These are phyloP conservation scores for Verticillium nonalfalfae DNA, from an alignment of 2,329 filamentous ascomycete species.

Conservation along the genomic window DNA sequence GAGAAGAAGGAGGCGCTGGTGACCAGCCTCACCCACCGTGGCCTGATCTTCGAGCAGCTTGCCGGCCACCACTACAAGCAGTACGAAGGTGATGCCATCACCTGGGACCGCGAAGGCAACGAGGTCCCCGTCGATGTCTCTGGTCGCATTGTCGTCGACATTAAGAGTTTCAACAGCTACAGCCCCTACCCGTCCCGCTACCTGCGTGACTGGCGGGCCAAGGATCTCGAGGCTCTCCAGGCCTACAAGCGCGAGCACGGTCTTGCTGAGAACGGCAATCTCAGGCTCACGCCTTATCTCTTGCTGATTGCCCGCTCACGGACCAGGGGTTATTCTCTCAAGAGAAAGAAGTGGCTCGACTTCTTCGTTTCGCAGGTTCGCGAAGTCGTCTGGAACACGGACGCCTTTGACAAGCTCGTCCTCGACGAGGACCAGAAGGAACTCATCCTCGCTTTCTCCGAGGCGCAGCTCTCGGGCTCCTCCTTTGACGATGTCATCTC, in stretches of 20 bases:
- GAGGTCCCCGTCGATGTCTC: slow-evolving; percentile 14
- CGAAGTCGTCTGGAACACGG: slow-evolving; percentile 39
- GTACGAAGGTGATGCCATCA: slow-evolving; percentile 32
- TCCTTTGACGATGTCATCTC: slow-evolving; percentile 47
- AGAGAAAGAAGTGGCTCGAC: slow-evolving; percentile 40
- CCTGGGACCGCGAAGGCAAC: slow-evolving; percentile 24
- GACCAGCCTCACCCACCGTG: slow-evolving; percentile 28
- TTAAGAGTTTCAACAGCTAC: slow-evolving; percentile 28
- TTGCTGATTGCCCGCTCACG: slow-evolving; percentile 22
- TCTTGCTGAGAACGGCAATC: slow-evolving; percentile 15
- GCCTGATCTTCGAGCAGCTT: slow-evolving; percentile 36
- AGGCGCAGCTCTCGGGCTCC: slow-evolving; percentile 35
- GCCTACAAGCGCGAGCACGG: slow-evolving; percentile 17
- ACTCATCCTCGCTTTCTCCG: slow-evolving; percentile 42
- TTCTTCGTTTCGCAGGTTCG: slow-evolving; percentile 38
- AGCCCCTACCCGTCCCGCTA: slow-evolving; percentile 22
- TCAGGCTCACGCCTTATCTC: slow-evolving; percentile 23
- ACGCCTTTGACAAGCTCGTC: slow-evolving; percentile 42
- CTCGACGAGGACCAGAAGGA: slow-evolving; percentile 43
- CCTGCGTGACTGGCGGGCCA: slow-evolving; percentile 22
- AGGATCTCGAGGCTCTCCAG: slow-evolving; percentile 21
- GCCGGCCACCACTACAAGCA: slow-evolving; percentile 41
- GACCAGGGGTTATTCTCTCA: slow-evolving; percentile 40
- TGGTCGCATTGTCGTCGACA: slow-evolving; percentile 31
- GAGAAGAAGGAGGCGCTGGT: slow-evolving; percentile 27